Evolutionary conservation across 768 basidiomycete species (phyloP).

Genomic region (Boletus speciosus): DNA sequence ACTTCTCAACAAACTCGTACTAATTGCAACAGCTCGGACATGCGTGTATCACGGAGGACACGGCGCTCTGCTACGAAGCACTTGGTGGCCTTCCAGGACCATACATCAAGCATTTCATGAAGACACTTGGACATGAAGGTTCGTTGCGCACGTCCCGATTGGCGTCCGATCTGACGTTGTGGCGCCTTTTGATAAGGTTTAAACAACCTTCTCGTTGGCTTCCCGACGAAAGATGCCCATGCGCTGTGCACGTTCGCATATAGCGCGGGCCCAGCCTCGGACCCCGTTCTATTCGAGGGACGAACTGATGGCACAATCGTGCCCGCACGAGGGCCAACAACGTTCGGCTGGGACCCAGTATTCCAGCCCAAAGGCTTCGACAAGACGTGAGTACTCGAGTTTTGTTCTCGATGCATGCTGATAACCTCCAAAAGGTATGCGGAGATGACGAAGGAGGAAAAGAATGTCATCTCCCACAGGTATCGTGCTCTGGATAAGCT

Average conservation of each 20-base stretch:
- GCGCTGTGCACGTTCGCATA: conserved; percentile 98
- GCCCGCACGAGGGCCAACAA: conserved; percentile 66
- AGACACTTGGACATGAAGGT: conserved; percentile 82
- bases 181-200: conserved; percentile 45
- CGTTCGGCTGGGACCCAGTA: conserved; percentile 90
- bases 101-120: conserved; percentile 94
- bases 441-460: conserved; percentile 61
- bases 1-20: not conserved
- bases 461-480: conserved; percentile 65
- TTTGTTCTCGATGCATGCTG: not conserved
- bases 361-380: conserved; percentile 77
- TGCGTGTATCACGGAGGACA: conserved; percentile 84
- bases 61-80: conserved; percentile 87
- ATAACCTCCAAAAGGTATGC: conserved; percentile 44
- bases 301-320: conserved; percentile 89
- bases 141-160: conserved; percentile 11
- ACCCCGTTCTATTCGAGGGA: conserved; percentile 84
- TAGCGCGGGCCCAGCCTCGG: conserved; percentile 73
- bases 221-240: conserved; percentile 74
- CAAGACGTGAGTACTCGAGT: conserved; percentile 57
- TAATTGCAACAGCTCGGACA: conserved; percentile 39
- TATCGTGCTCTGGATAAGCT: conserved; percentile 62
- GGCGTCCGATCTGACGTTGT: not conserved
- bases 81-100: conserved; percentile 91
- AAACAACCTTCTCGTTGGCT: conserved; percentile 76